phyloP scores from a whole-genome alignment of 1,284 basidiomycete species.

The Neolentinus lepideus region DNA sequence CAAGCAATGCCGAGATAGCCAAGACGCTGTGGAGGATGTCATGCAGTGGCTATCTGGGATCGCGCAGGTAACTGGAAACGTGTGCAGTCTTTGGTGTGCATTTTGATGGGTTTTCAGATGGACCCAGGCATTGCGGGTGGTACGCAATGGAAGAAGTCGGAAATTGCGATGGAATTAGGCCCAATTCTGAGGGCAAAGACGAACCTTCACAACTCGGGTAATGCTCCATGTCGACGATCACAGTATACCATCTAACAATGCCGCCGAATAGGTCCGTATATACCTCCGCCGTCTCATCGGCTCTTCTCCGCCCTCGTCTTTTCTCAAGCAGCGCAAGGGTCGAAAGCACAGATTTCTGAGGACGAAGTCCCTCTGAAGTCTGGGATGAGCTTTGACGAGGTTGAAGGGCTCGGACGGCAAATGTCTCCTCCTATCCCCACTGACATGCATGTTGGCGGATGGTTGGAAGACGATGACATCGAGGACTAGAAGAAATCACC shows the following conservation, averaged over 20 bases:
- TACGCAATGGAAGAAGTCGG: constrained; percentile 39
- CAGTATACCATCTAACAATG: neutral
- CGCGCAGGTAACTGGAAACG: neutral
- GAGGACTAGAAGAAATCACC: constrained; percentile 49
- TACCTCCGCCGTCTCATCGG: constrained; percentile 36
- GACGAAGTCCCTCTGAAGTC: constrained; percentile 12
- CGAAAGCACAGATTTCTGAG: constrained; percentile 29
- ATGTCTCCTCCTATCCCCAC: constrained; percentile 1
- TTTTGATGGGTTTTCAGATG: neutral
- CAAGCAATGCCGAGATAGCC: constrained; percentile 45
- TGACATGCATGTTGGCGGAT: constrained; percentile 30
- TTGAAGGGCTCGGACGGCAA: constrained; percentile 3
- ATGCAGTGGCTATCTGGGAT: constrained; percentile 42
- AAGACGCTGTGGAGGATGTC: constrained; percentile 49
- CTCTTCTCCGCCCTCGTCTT: constrained; percentile 49
- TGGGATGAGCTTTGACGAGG: constrained; percentile 7
- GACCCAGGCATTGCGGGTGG: constrained; percentile 18
- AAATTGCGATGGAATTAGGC: constrained; percentile 54
- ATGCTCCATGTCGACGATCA: neutral
- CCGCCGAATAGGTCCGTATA: constrained; percentile 7
- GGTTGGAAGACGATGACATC: constrained; percentile 66
- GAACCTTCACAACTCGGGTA: neutral
- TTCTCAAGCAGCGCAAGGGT: constrained; percentile 21
- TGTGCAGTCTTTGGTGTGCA: neutral
- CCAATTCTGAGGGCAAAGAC: constrained; percentile 42